Conservation (phyloP, 495 filamentous ascomycete species). For the Podospora appendiculata region DNA sequence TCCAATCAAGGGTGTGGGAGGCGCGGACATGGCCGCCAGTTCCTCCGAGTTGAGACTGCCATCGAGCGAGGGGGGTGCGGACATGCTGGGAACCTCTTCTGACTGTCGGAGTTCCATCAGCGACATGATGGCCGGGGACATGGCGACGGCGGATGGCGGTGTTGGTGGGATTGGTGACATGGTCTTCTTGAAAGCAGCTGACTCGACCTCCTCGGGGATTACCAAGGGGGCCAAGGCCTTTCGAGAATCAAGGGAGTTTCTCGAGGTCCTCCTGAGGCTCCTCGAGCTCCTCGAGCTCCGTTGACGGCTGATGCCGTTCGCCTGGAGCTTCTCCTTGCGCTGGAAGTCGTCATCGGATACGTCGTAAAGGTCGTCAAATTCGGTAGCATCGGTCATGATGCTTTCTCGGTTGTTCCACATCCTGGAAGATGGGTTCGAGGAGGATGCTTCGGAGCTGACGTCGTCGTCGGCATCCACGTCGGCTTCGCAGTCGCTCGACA, state of each 20-base stretch:
- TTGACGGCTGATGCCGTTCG: constrained; percentile 28
- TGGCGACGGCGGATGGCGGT: constrained; percentile 64
- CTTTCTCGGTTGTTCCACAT: constrained; percentile 49
- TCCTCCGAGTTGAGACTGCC: constrained; percentile 83
- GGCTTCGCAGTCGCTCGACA: constrained; percentile 23
- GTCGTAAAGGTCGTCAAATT: constrained; percentile 84
- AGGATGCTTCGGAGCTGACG: constrained; percentile 40
- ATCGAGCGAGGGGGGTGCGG: constrained; percentile 79
- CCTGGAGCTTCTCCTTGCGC: constrained; percentile 21
- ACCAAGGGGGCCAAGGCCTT: constrained; percentile 57
- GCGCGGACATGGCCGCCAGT: constrained; percentile 67
- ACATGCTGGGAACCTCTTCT: constrained; percentile 58
- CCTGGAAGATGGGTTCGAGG: constrained; percentile 42
- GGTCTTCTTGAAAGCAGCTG: constrained; percentile 22
- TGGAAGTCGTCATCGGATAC: constrained; percentile 56
- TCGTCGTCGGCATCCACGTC: constrained; percentile 30
- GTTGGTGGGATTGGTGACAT: constrained; percentile 68
- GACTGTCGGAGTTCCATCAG: constrained; percentile 49
- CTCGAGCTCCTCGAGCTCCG: constrained; percentile 18
- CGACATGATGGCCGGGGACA: constrained; percentile 66
- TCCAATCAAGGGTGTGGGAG: constrained; percentile 68
- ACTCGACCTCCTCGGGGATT: constrained; percentile 48
- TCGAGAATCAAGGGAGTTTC: constrained; percentile 22
- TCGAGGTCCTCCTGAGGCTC: constrained; percentile 16
- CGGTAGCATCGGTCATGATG: constrained; percentile 47